phyloP scores from a whole-genome alignment of 2,329 filamentous ascomycete species.

The Aspergillus novoparasiticus region DNA sequence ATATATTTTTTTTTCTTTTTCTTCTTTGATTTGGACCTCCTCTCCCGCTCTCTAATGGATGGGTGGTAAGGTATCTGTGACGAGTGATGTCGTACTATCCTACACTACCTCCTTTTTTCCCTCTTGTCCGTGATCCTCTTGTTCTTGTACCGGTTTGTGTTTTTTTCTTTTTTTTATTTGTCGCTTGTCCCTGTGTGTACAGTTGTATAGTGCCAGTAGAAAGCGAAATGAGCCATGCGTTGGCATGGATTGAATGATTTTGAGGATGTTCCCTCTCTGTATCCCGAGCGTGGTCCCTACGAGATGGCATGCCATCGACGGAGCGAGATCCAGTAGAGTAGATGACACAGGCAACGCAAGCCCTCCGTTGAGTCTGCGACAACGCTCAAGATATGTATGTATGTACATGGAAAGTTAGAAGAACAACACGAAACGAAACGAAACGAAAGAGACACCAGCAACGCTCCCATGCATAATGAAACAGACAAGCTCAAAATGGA shows the following conservation, averaged over 20 bases:
- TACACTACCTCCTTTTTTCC: constrained; percentile 9
- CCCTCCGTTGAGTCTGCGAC: background rate
- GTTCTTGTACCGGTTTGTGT: background rate
- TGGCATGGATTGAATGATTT: constrained; percentile 8
- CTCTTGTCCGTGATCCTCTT: background rate
- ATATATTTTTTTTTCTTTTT: constrained; percentile 14
- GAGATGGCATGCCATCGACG: no score
- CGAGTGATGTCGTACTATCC: constrained; percentile 24
- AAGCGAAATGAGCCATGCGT: constrained; percentile 9
- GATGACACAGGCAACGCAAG: no score
- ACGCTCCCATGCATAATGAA: background rate
- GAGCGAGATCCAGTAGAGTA: no score
- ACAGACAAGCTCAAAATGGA: background rate
- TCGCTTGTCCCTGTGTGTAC: constrained; percentile 18
- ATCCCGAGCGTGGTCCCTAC: no score
- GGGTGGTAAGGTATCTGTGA: constrained; percentile 27
- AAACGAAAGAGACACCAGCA: background rate
- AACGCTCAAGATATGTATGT: background rate
- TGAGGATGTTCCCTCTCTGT: background rate
- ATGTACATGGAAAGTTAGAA: background rate
- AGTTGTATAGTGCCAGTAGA: constrained; percentile 29
- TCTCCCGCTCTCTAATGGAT: constrained; percentile 19
- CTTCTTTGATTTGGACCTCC: constrained; percentile 18
- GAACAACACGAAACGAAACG: background rate
- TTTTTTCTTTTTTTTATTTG: background rate